Conservation (phyloP, 306 rosid species). For the Boehmeria nivea region DNA sequence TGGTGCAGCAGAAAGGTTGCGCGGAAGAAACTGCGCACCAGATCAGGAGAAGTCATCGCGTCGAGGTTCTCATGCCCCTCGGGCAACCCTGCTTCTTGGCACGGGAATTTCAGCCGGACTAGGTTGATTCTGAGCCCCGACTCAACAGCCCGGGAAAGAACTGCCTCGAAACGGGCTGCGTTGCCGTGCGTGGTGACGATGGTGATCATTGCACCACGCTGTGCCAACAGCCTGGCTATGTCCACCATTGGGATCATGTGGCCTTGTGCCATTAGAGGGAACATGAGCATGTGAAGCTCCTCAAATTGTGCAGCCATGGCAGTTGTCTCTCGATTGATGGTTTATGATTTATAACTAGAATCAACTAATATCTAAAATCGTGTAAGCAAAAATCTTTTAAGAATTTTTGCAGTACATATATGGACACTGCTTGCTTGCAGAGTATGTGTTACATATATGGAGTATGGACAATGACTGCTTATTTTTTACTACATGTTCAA, state of each 20-base stretch:
- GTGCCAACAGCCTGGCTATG: conserved; percentile 24
- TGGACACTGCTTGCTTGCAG: no score
- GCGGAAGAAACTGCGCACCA: conserved; percentile 18
- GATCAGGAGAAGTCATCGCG: conserved; percentile 39
- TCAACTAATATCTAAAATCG: no score
- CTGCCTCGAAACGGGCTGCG: conserved; percentile 21
- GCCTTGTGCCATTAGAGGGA: conserved; percentile 39
- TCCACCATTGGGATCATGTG: conserved; percentile 45
- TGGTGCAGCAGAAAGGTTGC: conserved; percentile 26
- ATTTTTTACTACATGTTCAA: no score
- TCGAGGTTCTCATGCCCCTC: conserved; percentile 54
- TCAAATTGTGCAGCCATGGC: neutral
- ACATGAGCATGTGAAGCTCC: conserved; percentile 19
- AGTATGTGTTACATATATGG: no score
- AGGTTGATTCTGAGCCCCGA: conserved; percentile 6
- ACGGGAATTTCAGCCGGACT: conserved; percentile 18
- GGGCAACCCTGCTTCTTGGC: conserved; percentile 40
- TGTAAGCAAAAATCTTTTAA: no score
- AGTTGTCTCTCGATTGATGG: no score
- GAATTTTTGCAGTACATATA: no score
- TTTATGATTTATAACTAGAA: no score
- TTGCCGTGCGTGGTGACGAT: conserved; percentile 33
- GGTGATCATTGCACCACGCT: conserved; percentile 18
- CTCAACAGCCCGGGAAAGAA: conserved; percentile 15
- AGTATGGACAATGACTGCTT: no score